Percentiles rank a stretch among this genome's conserved stretches.
phyloP scores from a whole-genome alignment of 768 basidiomycete species.

The Ramaria sp. region DNA sequence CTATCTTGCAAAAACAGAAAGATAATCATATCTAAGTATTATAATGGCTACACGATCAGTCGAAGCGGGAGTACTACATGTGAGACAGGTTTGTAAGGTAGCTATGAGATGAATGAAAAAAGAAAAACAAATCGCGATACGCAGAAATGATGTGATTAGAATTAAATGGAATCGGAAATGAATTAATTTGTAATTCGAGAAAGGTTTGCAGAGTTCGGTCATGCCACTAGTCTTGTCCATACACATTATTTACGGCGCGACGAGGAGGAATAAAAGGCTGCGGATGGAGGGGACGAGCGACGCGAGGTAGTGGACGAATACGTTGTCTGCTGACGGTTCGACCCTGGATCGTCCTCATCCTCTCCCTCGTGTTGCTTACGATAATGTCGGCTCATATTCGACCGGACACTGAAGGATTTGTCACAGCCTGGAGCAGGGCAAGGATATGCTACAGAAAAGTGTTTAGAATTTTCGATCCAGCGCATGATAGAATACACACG shows the following conservation, averaged over 20 bases:
- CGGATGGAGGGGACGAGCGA: neutral
- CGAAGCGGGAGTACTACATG: neutral
- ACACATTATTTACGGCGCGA: neutral
- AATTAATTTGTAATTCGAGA: neutral
- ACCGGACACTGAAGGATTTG: conserved; percentile 2
- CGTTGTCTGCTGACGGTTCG: neutral
- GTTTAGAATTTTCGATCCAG: neutral
- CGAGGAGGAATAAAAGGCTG: conserved; percentile 3
- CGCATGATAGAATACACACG: neutral
- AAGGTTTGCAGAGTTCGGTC: no score
- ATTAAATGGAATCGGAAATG: neutral
- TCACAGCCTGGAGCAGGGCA: neutral
- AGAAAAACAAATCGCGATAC: neutral
- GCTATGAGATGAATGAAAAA: neutral
- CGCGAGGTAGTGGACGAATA: neutral
- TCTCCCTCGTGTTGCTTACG: neutral
- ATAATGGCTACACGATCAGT: neutral
- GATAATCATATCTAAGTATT: neutral
- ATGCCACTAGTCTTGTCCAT: neutral
- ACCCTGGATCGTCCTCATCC: neutral
- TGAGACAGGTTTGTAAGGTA: neutral
- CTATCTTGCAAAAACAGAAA: neutral
- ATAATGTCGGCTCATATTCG: conserved; percentile 4
- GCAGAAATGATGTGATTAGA: neutral
- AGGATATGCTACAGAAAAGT: neutral